Percentiles rank a stretch among this genome's conserved stretches.
Evolutionary conservation across 177 flowering plant genomes (phyloP).

Genomic region (Vitis hybrid): DNA sequence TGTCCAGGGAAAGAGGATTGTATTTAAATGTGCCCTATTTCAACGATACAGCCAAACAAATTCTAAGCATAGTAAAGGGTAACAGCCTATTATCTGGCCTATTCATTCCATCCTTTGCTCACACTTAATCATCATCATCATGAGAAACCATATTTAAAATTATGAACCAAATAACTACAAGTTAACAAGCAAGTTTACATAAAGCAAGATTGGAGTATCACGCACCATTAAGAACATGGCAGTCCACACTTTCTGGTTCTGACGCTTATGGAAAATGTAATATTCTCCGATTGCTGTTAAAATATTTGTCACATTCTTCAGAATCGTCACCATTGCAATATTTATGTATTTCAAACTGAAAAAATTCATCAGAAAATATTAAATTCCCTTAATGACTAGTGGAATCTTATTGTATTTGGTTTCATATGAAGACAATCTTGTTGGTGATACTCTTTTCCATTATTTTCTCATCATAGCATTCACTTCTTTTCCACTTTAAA

Average conservation of each 20-base stretch:
- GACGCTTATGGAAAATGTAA: conserved; percentile 57
- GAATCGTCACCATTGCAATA: conserved; percentile 88
- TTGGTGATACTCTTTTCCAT: background rate
- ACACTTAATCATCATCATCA: background rate
- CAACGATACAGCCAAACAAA: no score
- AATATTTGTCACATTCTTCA: conserved; percentile 86
- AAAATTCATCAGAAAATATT: conserved; percentile 9
- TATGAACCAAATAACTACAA: background rate
- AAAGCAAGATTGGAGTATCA: conserved; percentile 3
- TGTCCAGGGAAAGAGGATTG: no score
- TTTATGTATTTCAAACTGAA: conserved; percentile 80
- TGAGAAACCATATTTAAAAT: background rate
- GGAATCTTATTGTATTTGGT: background rate
- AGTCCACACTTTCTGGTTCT: conserved; percentile 34
- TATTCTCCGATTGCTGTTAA: conserved; percentile 74
- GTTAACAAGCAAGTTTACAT: background rate
- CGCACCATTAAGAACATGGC: conserved; percentile 51
- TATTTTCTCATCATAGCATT: no score
- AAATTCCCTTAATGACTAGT: no score
- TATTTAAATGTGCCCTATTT: no score
- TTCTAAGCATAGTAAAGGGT: background rate
- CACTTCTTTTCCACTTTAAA: background rate
- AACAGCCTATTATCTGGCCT: background rate
- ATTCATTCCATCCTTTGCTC: background rate
- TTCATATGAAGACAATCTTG: background rate